Percentiles rank a stretch among this genome's conserved stretches.
Evolutionary conservation across 2,329 filamentous ascomycete species (phyloP).

Genomic region (Ophiocordyceps polyrhachis-furcata): DNA sequence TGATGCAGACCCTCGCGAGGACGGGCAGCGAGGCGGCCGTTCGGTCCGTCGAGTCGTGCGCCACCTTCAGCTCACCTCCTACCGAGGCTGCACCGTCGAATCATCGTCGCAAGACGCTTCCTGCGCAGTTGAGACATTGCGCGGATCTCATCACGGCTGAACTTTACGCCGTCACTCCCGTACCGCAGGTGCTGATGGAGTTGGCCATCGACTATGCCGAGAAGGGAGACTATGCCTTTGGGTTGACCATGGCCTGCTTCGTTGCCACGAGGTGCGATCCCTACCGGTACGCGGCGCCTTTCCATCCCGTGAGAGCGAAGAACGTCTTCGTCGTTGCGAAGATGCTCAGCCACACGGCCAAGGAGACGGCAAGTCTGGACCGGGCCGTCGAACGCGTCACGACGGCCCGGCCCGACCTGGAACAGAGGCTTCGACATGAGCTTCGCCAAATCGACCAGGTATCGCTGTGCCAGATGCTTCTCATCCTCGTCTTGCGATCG

Average conservation of each 20-base stretch:
- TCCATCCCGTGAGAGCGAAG: constrained; percentile 30
- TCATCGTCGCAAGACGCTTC: constrained; percentile 6
- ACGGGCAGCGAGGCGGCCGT: constrained; percentile 10
- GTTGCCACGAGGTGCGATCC: constrained; percentile 28
- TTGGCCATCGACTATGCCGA: constrained; percentile 26
- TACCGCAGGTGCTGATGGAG: constrained; percentile 25
- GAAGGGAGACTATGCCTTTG: constrained; percentile 20
- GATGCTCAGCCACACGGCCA: constrained; percentile 29
- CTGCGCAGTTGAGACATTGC: constrained; percentile 8
- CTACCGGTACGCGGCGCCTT: constrained; percentile 29
- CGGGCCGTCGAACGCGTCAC: constrained; percentile 10
- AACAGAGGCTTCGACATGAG: constrained; percentile 9
- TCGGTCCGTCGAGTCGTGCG: constrained; percentile 8
- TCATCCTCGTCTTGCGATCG: constrained; percentile 26
- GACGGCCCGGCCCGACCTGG: constrained; percentile 7
- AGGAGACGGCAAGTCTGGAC: constrained; percentile 14
- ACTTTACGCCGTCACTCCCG: constrained; percentile 30
- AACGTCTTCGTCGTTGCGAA: constrained; percentile 32
- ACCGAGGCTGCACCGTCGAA: constrained; percentile 7
- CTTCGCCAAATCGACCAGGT: constrained; percentile 30
- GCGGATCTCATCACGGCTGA: constrained; percentile 8
- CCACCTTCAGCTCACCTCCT: background rate
- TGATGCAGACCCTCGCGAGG: constrained; percentile 5
- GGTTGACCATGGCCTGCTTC: constrained; percentile 28
- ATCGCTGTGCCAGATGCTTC: constrained; percentile 32